Evolutionary conservation across 257 asterid genomes (phyloP).

Genomic region (Solanum okadae): DNA sequence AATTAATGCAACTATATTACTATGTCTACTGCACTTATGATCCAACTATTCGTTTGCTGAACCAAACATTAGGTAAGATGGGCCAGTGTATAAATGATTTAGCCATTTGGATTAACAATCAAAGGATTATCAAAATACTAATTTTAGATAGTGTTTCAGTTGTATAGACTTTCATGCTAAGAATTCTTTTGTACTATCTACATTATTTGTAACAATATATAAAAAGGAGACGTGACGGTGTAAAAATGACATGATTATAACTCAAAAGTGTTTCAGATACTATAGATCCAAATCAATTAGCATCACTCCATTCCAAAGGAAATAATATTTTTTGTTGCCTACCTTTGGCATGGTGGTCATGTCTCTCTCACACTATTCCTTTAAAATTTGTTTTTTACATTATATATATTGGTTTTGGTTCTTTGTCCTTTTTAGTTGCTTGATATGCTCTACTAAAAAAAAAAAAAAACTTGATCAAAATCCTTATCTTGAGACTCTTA

Average conservation of each 20-base stretch:
- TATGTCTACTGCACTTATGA: not conserved
- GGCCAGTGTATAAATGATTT: not conserved
- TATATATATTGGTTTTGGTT: too few species aligned
- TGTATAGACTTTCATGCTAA: not conserved
- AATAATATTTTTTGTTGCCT: not conserved
- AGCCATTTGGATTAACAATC: not conserved
- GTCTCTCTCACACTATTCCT: not conserved
- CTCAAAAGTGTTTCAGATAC: not conserved
- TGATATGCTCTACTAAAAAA: not conserved
- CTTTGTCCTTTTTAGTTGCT: too few species aligned
- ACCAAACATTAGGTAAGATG: not conserved
- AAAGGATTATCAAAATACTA: not conserved
- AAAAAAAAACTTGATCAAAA: not conserved
- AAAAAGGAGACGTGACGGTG: not conserved
- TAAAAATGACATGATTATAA: not conserved
- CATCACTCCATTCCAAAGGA: not conserved
- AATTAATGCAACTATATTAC: not conserved
- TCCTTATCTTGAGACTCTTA: not conserved
- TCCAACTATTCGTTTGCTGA: not conserved
- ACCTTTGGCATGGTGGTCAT: not conserved
- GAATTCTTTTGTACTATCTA: not conserved
- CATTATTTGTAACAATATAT: not conserved
- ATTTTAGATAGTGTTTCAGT: not conserved
- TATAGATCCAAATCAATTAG: not conserved
- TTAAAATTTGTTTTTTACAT: too few species aligned